A percentile compares a stretch with the other conserved stretches of the same genome.
These are phyloP conservation scores for Pseudogymnoascus sp. DNA, from an alignment of 2,329 filamentous ascomycete species.

Conservation along the genomic window DNA sequence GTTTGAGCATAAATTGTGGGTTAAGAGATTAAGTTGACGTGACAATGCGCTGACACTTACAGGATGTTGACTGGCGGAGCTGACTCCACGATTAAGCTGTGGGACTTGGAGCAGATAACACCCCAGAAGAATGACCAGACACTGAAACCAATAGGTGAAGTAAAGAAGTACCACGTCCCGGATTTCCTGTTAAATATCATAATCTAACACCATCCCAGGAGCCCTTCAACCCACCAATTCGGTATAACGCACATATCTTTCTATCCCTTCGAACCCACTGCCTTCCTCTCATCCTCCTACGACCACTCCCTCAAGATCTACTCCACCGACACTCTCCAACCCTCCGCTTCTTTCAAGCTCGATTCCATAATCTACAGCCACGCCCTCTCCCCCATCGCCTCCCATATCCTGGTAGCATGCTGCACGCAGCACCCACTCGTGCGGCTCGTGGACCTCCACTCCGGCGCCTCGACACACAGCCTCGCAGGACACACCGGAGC, in stretches of 20 bases:
- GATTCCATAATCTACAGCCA: conserved; percentile 67
- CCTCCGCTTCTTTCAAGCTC: conserved; percentile 60
- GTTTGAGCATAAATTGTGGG: conserved; percentile 68
- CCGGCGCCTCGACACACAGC: conserved; percentile 66
- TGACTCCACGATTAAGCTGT: conserved; percentile 75
- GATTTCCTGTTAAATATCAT: conserved; percentile 15
- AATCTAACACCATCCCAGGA: conserved; percentile 23
- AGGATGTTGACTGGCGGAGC: conserved; percentile 78
- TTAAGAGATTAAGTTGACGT: conserved; percentile 14
- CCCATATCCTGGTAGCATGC: conserved; percentile 73
- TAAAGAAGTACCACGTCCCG: conserved; percentile 32
- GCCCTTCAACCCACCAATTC: conserved; percentile 48
- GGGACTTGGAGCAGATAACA: conserved; percentile 65
- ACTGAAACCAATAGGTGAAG: conserved; percentile 46
- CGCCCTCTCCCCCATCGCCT: conserved; percentile 63
- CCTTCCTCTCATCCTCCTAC: conserved; percentile 70
- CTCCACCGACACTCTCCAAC: conserved; percentile 52
- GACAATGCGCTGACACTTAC: conserved; percentile 6
- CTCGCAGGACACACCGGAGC: conserved; percentile 60
- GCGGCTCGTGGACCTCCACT: conserved; percentile 76
- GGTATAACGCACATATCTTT: conserved; percentile 70
- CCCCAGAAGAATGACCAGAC: conserved; percentile 38
- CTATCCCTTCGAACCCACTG: conserved; percentile 67
- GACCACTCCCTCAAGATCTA: conserved; percentile 71
- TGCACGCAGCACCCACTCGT: conserved; percentile 80